Evolutionary conservation across 2,329 filamentous ascomycete species (phyloP), one percentile per base, ranked within the genome.

Genomic region (Arthrobotrys sphaeroides): DNA sequence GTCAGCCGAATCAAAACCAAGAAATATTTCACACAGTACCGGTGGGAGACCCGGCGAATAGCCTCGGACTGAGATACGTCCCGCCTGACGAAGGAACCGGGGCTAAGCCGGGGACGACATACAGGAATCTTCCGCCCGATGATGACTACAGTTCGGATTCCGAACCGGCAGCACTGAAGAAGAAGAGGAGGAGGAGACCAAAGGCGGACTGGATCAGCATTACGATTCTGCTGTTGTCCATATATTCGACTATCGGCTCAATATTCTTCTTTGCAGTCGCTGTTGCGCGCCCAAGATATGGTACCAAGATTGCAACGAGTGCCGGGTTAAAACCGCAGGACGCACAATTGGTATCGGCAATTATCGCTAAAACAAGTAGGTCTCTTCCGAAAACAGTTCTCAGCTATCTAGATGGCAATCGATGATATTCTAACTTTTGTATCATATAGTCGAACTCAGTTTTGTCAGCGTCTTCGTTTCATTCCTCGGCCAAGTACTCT

Each of bases 381-480:
- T 42, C n/a, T 57, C 1, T 26, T 4, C 40, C 33, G 26, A 33
- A 53, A 26, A 16, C 40, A 10, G n/a, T 57, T 26, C 2, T 22
- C n/a, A n/a, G n/a, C n/a, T n/a, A n/a, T n/a, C n/a, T n/a, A n/a
- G n/a, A n/a, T n/a, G n/a, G n/a, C n/a, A n/a, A n/a, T n/a, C n/a
- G n/a, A n/a, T n/a, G n/a, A n/a, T n/a, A n/a, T 33, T 9, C 38
- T 67, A 47, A 72, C 5, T 45, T 22, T 5, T 6, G 12, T 36
- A n/a, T 38, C 45, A 42, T 20, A 2, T 33, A 75, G 72, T 94
- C 51, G 92, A 94, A 82, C 80, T 94, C 77, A 88, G 90, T 0
- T 94, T 93, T 79, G 90, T 93, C 3, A 92, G 91, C 0, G 89
- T 92, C 0, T 91, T 92, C 75, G 90, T 94, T 0, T 87, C 90